Percentiles rank a stretch among this genome's conserved stretches.
Conservation (phyloP, 768 basidiomycete species). For the Xerocomus spinulosus region DNA sequence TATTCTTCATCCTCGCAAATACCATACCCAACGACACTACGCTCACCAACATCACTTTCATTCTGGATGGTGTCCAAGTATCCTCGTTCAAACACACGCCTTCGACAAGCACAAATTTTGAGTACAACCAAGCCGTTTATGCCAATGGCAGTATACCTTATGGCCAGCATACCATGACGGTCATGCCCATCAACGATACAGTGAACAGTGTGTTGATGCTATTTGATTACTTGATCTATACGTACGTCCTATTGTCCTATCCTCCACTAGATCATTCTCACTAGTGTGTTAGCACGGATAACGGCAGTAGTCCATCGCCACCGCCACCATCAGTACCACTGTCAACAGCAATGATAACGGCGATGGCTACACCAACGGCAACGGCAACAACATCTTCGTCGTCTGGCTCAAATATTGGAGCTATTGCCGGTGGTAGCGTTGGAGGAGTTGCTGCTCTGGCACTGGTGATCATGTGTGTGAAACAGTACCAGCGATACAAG, state of each 20-base stretch:
- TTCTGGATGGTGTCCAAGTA: neutral
- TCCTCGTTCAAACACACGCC: conserved; percentile 3
- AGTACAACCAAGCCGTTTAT: conserved; percentile 15
- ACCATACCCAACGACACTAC: neutral
- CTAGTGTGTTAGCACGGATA: too few relatives aligned
- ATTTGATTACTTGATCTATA: conserved; percentile 19
- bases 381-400: too few relatives aligned
- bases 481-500: too few relatives aligned
- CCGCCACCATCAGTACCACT: too few relatives aligned
- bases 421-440: too few relatives aligned
- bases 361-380: too few relatives aligned
- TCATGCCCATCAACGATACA: neutral
- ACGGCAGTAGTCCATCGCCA: too few relatives aligned
- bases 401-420: too few relatives aligned
- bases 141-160: neutral
- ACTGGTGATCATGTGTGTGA: too few relatives aligned
- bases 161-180: conserved; percentile 6
- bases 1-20: conserved; percentile 17
- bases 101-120: neutral
- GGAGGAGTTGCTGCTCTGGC: too few relatives aligned
- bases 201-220: conserved; percentile 2
- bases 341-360: too few relatives aligned
- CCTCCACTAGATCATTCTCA: too few relatives aligned
- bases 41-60: neutral
- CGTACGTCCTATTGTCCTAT: conserved; percentile 3